Base-by-base conservation (phyloP, 805 yeast species). In the Yarrowia osloensis region DNA sequence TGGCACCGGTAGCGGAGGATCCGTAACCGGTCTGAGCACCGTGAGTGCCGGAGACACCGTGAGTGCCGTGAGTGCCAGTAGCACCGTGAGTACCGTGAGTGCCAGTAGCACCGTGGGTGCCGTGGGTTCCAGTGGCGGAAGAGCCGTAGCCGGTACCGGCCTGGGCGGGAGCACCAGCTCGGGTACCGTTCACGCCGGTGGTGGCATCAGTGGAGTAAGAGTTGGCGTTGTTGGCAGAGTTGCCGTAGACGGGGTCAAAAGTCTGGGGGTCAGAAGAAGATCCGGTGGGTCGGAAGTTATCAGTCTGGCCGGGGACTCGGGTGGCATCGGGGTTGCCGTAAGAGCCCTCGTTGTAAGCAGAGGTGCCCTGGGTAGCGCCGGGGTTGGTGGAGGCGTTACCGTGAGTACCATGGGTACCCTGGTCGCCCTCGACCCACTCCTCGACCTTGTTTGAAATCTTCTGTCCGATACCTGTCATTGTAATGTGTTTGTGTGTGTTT, bases 111-210 rank as follows among this genome's bases (percentile, higher is more conserved):
- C 55, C 55, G 24, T 49, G 55, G 31, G 55, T 8, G 9, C 52
- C 52, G 35, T 47, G 52, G 9, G 52, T 26, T 2, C 54, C 55
- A 29, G 55, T 49, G n/a, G 35, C 19, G 37, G 44, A 40, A 21
- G 44, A 40, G 7, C 47, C 47, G 47, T 42, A 42, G 19, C 39
- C 39, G 6, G 47, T 8, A 26, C 62, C 62, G 15, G 62, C 62
- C 35, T 39, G 62, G 6, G 62, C 26, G n/a, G 62, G 26, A 4
- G 33, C 39, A 29, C 62, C 62, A 26, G 62, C 62, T 11, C 37
- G 62, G 9, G 62, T 55, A 13, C 62, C 62, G 47, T 55, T 55
- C 46, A 55, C 62, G 7, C 62, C 62, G 13, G 62, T 55, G 47
- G 62, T 55, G 33, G 62, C 28, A 5, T 55, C 62, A 28, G 62